These are phyloP conservation scores for Gossypium mustelinum DNA, from an alignment of 345 rosid species.

Conservation along the genomic window DNA sequence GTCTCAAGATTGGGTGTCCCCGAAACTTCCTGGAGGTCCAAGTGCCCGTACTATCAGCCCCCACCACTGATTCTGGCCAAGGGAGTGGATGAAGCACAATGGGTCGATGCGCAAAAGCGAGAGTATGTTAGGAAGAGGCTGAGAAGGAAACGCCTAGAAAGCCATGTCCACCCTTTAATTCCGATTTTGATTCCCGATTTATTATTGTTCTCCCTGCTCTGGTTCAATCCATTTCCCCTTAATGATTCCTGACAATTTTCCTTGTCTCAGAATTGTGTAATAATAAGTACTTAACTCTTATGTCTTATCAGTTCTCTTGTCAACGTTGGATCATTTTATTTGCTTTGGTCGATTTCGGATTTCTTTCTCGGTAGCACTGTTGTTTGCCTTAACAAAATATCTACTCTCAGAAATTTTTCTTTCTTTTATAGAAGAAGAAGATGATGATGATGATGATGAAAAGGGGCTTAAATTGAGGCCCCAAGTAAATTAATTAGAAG, in stretches of 20 bases:
- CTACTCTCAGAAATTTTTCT: too few species aligned
- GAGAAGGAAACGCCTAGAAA: constrained; percentile 38
- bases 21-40: constrained; percentile 65
- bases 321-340: not conserved
- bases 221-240: constrained; percentile 33
- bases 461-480: not conserved
- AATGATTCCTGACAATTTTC: not conserved
- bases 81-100: constrained; percentile 64
- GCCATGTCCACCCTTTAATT: constrained; percentile 46
- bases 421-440: too few species aligned
- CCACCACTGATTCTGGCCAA: constrained; percentile 57
- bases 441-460: not conserved
- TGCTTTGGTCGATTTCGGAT: too few species aligned
- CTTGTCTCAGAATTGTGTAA: not conserved
- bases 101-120: constrained; percentile 56
- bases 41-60: constrained; percentile 78
- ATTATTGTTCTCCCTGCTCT: constrained; percentile 45
- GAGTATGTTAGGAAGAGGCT: constrained; percentile 56
- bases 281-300: not conserved
- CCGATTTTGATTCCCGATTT: constrained; percentile 60
- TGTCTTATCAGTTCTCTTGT: not conserved
- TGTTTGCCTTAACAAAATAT: too few species aligned
- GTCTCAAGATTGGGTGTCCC: constrained; percentile 36
- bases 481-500: not conserved
- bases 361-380: too few species aligned